Evolutionary conservation across 345 rosid species (phyloP), one percentile per base, ranked within the genome.

Genomic region (Pugionium dolabratum): DNA sequence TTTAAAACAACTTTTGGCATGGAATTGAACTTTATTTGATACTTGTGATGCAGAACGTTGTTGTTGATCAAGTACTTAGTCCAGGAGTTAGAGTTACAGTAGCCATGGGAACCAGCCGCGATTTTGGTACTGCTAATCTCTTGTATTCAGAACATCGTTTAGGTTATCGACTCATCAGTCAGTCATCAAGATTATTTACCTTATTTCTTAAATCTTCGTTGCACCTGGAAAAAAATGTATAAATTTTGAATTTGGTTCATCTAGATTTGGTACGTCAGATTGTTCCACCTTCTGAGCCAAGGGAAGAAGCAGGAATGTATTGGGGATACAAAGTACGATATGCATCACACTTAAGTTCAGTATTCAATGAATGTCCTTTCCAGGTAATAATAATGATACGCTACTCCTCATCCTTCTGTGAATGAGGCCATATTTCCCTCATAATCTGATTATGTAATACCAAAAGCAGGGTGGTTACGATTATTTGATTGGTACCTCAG

Each of bases 281-380:
- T 77, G 94, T 86, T 59, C 79, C 85, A 2, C 76, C 81, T 9
- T 84, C 81, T 31, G 85, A 81, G 79, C 97, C 97, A 5, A 85
- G 80, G 78, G 93, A 92, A 58, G 85, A 87, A 63, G 79, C 80
- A 26, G 88, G 97, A 71, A 72, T 75, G 78, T 92, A 89, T 65
- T 89, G 97, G 98, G 98, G 97, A 9, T 92, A 89, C 67, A 85
- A 80, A 83, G 97, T 89, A 70, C 87, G 97, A 52, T 92, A 87
- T 71, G 96, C 98, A 69, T 70, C 95, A 47, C 76, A 72, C 71
- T 64, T 92, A 65, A 86, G 91, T 67, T 82, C 90, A 46, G 85
- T 89, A 33, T 64, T 89, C 65, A 78, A 70, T 11, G 79, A 78
- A 39, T 85, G 87, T 62, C 84, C 90, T 31, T 83, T 83, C 71